These are phyloP conservation scores for Parafenestella ontariensis DNA, from an alignment of 2,329 filamentous ascomycete species.

Conservation along the genomic window DNA sequence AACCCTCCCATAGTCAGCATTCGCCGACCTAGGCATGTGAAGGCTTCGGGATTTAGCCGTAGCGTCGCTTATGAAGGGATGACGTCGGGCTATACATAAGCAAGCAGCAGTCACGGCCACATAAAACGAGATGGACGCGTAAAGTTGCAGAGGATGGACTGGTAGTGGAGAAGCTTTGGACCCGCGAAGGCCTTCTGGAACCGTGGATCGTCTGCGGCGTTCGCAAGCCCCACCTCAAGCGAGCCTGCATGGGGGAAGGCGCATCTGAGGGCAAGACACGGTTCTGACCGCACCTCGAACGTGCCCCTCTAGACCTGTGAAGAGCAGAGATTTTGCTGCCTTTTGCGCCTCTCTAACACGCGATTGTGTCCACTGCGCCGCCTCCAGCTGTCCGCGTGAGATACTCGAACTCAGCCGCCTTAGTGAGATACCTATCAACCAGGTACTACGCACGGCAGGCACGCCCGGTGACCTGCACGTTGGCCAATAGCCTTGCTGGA, in stretches of 20 bases:
- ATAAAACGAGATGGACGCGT: neutral
- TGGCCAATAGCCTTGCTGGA: constrained; percentile 26
- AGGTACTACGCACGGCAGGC: neutral
- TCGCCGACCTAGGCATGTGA: neutral
- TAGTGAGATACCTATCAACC: constrained; percentile 1
- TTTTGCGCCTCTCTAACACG: neutral
- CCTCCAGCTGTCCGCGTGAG: constrained; percentile 3
- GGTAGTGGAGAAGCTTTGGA: neutral
- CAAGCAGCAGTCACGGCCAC: neutral
- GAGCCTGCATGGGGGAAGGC: constrained; percentile 12
- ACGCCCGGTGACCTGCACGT: constrained; percentile 22
- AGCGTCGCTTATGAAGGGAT: neutral
- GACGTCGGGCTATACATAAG: neutral
- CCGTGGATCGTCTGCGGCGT: constrained; percentile 11
- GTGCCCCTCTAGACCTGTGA: constrained; percentile 16
- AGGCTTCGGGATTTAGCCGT: neutral
- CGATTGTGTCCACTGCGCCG: constrained; percentile 1
- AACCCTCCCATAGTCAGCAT: constrained; percentile 2
- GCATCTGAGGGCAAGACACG: constrained; percentile 3
- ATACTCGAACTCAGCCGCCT: constrained; percentile 1
- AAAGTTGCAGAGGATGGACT: neutral
- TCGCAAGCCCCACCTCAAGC: constrained; percentile 11
- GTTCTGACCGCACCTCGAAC: constrained; percentile 8
- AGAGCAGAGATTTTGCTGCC: constrained; percentile 16
- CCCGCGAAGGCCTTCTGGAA: constrained; percentile 14